These are phyloP conservation scores for Cercospora beticola DNA, from an alignment of 2,329 filamentous ascomycete genomes.

Conservation along the genomic window DNA sequence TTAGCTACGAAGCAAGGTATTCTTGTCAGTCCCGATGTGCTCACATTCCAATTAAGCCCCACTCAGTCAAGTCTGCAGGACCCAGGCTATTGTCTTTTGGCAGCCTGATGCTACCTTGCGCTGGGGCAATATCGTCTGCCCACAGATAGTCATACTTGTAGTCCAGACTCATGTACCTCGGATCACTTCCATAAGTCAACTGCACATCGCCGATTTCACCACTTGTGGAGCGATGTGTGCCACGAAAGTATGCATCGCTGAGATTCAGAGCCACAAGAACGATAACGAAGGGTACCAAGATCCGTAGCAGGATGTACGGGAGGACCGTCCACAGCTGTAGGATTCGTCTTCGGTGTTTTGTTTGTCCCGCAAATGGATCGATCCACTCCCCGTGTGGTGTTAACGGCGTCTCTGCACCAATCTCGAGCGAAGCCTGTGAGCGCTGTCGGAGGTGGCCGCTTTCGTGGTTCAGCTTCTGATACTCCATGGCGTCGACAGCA, in stretches of 20 bases:
- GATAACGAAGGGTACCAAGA: constrained; percentile 10
- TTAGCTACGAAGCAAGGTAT: background rate
- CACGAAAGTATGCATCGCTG: background rate
- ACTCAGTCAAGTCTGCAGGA: constrained; percentile 7
- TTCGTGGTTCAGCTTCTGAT: constrained; percentile 2
- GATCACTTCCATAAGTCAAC: constrained; percentile 16
- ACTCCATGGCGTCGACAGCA: background rate
- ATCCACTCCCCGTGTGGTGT: constrained; percentile 1
- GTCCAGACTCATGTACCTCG: constrained; percentile 16
- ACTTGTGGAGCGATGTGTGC: background rate
- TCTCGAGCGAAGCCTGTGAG: background rate
- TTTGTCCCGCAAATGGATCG: background rate
- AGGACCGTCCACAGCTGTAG: background rate
- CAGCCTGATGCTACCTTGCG: constrained; percentile 9
- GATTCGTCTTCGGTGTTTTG: background rate
- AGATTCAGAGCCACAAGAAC: constrained; percentile 10
- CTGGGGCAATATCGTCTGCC: constrained; percentile 8
- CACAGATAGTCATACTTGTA: constrained; percentile 20
- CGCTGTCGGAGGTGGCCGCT: constrained; percentile 2
- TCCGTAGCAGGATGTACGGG: constrained; percentile 7
- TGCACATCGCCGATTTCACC: constrained; percentile 3
- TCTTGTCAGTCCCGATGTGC: background rate
- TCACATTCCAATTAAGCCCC: constrained; percentile 18
- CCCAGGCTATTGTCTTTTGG: constrained; percentile 8
- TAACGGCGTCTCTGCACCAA: background rate